Conservation (phyloP, 768 basidiomycete species). For the Russula griseocarnosa region DNA sequence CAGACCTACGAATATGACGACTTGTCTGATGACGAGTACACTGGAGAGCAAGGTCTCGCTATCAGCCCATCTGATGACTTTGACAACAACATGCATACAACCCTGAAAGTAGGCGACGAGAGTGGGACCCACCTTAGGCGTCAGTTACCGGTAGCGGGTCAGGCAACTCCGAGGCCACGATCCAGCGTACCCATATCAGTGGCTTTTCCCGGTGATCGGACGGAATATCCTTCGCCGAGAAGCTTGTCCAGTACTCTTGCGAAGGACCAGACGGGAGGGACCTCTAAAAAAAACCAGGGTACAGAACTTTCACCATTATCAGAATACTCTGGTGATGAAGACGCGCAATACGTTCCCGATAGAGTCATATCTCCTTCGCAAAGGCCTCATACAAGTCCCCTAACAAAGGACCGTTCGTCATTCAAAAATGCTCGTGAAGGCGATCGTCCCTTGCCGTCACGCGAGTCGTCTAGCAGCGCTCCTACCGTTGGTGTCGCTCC, state of each 20-base stretch:
- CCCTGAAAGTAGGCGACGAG: conserved; percentile 1
- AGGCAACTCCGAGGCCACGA: conserved; percentile 11
- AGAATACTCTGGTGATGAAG: conserved; percentile 22
- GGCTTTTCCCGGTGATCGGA: background rate
- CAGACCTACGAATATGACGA: conserved; percentile 10
- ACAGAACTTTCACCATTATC: conserved; percentile 17
- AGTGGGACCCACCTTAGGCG: background rate
- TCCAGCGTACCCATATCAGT: background rate
- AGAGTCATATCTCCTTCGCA: background rate
- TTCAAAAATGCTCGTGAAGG: conserved; percentile 3
- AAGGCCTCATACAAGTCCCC: background rate
- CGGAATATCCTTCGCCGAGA: background rate
- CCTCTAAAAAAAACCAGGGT: background rate
- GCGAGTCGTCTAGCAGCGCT: background rate
- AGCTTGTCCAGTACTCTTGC: background rate
- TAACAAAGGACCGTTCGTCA: background rate
- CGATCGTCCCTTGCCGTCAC: conserved; percentile 9
- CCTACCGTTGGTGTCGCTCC: background rate
- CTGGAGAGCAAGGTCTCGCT: conserved; percentile 35
- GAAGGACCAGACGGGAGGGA: background rate
- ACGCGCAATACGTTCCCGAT: background rate
- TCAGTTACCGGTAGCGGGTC: background rate
- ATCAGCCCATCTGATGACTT: conserved; percentile 26
- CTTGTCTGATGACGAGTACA: conserved; percentile 17
- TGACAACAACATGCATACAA: background rate